Evolutionary conservation across 331 rosid species (phyloP), one percentile per base, ranked within the genome.

Genomic region (Pyracantha coccinea): DNA sequence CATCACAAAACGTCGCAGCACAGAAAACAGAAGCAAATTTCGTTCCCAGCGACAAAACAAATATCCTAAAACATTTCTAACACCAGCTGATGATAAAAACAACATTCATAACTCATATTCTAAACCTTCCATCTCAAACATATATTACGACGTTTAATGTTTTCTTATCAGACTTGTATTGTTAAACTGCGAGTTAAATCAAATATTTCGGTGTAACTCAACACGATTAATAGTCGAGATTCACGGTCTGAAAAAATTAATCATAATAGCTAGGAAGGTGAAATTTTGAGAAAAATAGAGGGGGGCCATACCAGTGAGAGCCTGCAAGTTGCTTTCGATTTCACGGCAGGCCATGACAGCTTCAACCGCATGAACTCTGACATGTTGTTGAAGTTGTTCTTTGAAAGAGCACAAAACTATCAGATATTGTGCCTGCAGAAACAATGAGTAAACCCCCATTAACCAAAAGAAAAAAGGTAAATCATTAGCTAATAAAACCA

Each of bases 341-440:
- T 95, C 99, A 74, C 99, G 99, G 96, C 99, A 95, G n/a, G 92
- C 98, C 96, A 95, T 86, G 79, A 95, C 99, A 57, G 99, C 99
- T 81, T 95, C 99, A 23, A 95, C 97, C 45, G 99, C 99, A 75
- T 95, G 99, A 72, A 92, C 93, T 82, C 95, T 85, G 64, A 95
- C 97, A 89, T 95, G 99, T 47, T 95, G 96, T 60, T 92, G 99
- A 81, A 95, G 99, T 74, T 95, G 99, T 38, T 95, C 99, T 83
- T 95, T 95, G 83, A 92, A 95, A 35, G 81, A 83, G 74, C 96
- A 92, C 81, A 95, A 63, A 29, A 95, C 88, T 69, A 92, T 75
- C 91, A 92, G 82, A 68, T 95, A 95, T 65, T 95, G 98, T 44
- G 87, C 92, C 99, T 95, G 89, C 59, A 55, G 44, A 3, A 69